Evolutionary conservation across 2,329 filamentous ascomycete genomes (phyloP).

Genomic region (Knoxdaviesia capensis): DNA sequence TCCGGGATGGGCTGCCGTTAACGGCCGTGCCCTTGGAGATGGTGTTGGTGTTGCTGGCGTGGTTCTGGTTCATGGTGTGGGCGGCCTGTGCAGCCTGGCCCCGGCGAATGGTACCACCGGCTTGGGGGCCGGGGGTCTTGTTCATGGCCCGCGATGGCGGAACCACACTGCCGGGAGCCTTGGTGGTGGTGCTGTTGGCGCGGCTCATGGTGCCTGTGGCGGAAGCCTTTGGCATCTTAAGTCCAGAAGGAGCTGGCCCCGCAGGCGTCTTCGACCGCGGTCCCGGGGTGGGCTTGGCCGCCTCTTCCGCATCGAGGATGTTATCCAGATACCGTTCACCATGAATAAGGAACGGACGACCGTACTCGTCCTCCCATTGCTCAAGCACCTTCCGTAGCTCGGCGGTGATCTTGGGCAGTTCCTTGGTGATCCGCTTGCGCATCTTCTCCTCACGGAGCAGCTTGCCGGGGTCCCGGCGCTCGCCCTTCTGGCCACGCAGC

Average conservation of each 20-base stretch:
- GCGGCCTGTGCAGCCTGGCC: conserved; percentile 8
- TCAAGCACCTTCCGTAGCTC: conserved; percentile 73
- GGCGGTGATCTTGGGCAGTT: conserved; percentile 73
- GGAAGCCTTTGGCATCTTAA: conserved; percentile 13
- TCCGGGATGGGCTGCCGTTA: conserved; percentile 40
- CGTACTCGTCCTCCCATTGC: conserved; percentile 84
- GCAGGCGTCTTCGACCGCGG: conserved; percentile 54
- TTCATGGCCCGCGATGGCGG: conserved; percentile 18
- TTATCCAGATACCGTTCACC: conserved; percentile 76
- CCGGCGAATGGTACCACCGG: too few species aligned
- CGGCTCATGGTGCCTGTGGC: conserved; percentile 6
- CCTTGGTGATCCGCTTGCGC: conserved; percentile 91
- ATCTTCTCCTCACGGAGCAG: conserved; percentile 93
- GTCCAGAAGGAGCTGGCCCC: conserved; percentile 28
- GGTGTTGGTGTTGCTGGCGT: conserved; percentile 7
- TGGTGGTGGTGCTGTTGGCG: conserved; percentile 5
- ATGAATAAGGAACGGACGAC: conserved; percentile 78
- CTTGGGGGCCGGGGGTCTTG: conserved; percentile 29
- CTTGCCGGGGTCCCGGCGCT: conserved; percentile 85
- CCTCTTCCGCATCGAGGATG: conserved; percentile 26
- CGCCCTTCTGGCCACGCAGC: conserved; percentile 78
- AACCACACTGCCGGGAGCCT: conserved; percentile 12
- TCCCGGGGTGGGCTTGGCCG: conserved; percentile 26
- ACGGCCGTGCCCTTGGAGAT: conserved; percentile 1
- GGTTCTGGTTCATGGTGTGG: conserved; percentile 11